phyloP scores from a whole-genome alignment of 306 rosid genomes.

The Prosopis cineraria region DNA sequence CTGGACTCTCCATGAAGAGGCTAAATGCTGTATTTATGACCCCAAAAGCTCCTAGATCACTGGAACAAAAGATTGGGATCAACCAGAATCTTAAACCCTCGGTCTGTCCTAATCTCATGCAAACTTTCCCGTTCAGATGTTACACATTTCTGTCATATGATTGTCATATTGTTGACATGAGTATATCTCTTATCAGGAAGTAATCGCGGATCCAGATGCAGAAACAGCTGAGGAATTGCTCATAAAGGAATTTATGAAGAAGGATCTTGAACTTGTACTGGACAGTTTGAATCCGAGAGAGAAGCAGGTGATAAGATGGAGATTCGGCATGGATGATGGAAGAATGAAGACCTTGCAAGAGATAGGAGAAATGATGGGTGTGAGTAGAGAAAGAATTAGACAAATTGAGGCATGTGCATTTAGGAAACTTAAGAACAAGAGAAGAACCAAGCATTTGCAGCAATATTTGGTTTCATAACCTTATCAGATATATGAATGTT shows the following conservation, averaged over 20 bases:
- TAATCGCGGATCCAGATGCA: slow-evolving; percentile 71
- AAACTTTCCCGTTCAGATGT: slow-evolving; percentile 3
- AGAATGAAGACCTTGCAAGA: slow-evolving; percentile 94
- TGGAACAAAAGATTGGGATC: slow-evolving; percentile 88
- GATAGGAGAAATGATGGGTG: slow-evolving; percentile 91
- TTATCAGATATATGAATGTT: slow-evolving; percentile 33
- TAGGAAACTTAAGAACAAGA: slow-evolving; percentile 89
- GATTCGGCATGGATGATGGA: slow-evolving; percentile 97
- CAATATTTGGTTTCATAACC: slow-evolving; percentile 74
- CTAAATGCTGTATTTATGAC: slow-evolving; percentile 78
- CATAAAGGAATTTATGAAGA: slow-evolving; percentile 74
- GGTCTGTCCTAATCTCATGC: slow-evolving; percentile 53
- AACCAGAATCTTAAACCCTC: slow-evolving; percentile 89
- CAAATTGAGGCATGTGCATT: slow-evolving; percentile 90
- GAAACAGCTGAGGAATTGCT: slow-evolving; percentile 77
- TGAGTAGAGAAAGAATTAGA: slow-evolving; percentile 94
- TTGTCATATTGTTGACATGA: slow-evolving; percentile 39
- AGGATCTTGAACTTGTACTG: slow-evolving; percentile 77
- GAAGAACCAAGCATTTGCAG: slow-evolving; percentile 81
- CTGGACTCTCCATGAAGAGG: slow-evolving; percentile 94
- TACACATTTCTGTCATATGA: background rate
- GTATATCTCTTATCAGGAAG: slow-evolving; percentile 56
- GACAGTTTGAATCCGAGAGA: slow-evolving; percentile 84
- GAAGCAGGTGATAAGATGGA: slow-evolving; percentile 84
- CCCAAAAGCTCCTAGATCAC: slow-evolving; percentile 93